Conservation (phyloP, 140 eudicot species). For the Erigeron philadelphicus region DNA sequence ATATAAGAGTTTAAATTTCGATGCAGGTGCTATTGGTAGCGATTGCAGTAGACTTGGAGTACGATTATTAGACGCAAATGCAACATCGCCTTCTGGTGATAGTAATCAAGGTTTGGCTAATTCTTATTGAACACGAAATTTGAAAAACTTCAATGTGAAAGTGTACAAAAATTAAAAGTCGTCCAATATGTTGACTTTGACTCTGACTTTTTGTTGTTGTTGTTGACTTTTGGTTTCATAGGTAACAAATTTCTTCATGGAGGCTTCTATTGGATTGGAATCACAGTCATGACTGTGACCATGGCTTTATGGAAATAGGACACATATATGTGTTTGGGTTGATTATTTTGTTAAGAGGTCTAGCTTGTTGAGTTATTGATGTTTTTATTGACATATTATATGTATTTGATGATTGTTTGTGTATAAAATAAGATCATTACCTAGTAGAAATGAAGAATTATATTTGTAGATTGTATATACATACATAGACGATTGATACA, state of each 20-base stretch:
- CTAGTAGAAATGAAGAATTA: slow-evolving; percentile 18
- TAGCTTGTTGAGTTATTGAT: neutral
- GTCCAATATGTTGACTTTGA: slow-evolving; percentile 19
- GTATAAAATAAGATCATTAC: slow-evolving; percentile 11
- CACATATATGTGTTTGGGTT: neutral
- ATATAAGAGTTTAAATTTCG: neutral
- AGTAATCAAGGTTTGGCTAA: slow-evolving; percentile 24
- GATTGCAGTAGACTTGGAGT: slow-evolving; percentile 35
- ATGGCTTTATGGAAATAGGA: slow-evolving; percentile 29
- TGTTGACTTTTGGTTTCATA: slow-evolving; percentile 23
- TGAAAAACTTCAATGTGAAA: neutral
- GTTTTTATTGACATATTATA: slow-evolving; percentile 12
- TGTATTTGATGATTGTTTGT: slow-evolving; percentile 12
- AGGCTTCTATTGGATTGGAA: slow-evolving; percentile 30
- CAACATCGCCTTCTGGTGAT: slow-evolving; percentile 13
- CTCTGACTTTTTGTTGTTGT: neutral
- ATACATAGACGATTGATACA: no score
- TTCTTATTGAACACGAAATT: slow-evolving; percentile 1
- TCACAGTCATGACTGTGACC: slow-evolving; percentile 19
- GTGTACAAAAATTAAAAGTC: slow-evolving; percentile 8
- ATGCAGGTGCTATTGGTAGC: slow-evolving; percentile 31
- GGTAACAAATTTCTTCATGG: slow-evolving; percentile 27
- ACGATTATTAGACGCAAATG: slow-evolving; percentile 6
- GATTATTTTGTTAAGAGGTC: slow-evolving; percentile 6
- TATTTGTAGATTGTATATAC: no score